Base-by-base conservation (phyloP, 1,284 basidiomycete species). In the Tilletiopsis washingtonensis region DNA sequence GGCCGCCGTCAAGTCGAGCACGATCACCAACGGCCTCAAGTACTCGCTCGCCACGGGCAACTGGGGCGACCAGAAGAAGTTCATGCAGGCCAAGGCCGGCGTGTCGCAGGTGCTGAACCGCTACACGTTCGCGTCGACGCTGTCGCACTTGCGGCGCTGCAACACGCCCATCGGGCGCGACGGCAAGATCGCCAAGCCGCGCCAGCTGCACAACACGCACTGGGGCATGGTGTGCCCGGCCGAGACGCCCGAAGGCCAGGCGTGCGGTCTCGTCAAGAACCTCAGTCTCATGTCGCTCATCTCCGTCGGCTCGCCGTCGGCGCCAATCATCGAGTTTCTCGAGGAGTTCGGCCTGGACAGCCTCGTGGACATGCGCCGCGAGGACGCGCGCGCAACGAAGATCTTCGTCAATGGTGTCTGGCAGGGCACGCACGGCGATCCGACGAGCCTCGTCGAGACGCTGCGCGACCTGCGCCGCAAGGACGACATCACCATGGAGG, bases 341-440 rank as follows among this genome's bases (percentile, higher is more conserved):
- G 89, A 97, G 72, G 93, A 97, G 77, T 97, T 93, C 89, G 93
- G 67, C 26, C 57, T 73, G 46, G 63, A 64, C 52, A 62, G 58
- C 37, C 53, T 71, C 23, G 61, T 64, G 17, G 70, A 73, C 42
- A 71, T 70, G 59, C 60, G 62, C 43, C 57, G 61, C 17, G 61
- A 64, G 19, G 61, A 64, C 42, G 59, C 67, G 15, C 60, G 64
- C 47, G 62, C 69, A 11, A 97, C 93, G 29, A 98, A 98, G 76
- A 89, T 99, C 34, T 98, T 99, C 75, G 89, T 99, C 58, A 99
- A 99, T 67, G 94, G 94, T 71, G 91, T 97, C 9, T 98, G 94
- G 94, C 90, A 96, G 81, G 94, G 94, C 60, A 89, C 97, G n/a
- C 91, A 97, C 76, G 86, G 91, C 53, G 88, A 97, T 64, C 88